These are phyloP conservation scores for Gardenia jasminoides DNA, from an alignment of 257 asterid species.

Conservation along the genomic window DNA sequence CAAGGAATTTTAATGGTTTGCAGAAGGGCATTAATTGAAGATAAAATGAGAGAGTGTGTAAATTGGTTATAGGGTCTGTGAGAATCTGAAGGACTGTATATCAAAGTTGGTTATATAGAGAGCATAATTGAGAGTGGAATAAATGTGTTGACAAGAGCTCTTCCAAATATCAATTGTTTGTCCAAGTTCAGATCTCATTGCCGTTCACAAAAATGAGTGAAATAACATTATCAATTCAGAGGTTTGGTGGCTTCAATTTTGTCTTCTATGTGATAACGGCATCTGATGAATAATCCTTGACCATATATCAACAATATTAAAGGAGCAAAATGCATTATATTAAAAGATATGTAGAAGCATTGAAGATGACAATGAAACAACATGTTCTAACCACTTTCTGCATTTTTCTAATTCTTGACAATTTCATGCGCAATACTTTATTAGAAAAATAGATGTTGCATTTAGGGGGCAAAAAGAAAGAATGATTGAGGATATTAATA, in stretches of 20 bases:
- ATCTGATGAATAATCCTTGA: neutral
- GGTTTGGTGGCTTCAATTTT: conserved; percentile 12
- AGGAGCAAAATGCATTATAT: neutral
- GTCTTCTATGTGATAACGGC: conserved; percentile 3
- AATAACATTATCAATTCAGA: neutral
- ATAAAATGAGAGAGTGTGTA: neutral
- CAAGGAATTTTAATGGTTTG: too few relatives aligned
- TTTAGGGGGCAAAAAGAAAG: neutral
- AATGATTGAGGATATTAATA: neutral
- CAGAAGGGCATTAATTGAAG: neutral
- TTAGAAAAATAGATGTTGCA: neutral
- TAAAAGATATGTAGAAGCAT: neutral
- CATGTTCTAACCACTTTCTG: conserved; percentile 33
- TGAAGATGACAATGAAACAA: conserved; percentile 14
- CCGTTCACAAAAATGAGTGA: neutral
- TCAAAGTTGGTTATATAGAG: neutral
- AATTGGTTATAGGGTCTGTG: neutral
- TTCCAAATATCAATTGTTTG: neutral
- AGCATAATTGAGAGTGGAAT: neutral
- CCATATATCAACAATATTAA: neutral
- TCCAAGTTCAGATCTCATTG: neutral
- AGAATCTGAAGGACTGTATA: neutral
- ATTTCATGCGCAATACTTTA: neutral
- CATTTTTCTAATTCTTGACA: conserved; percentile 7
- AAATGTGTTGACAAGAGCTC: neutral